phyloP scores from a whole-genome alignment of 345 rosid species.

The Chamaenerion angustifolium region DNA sequence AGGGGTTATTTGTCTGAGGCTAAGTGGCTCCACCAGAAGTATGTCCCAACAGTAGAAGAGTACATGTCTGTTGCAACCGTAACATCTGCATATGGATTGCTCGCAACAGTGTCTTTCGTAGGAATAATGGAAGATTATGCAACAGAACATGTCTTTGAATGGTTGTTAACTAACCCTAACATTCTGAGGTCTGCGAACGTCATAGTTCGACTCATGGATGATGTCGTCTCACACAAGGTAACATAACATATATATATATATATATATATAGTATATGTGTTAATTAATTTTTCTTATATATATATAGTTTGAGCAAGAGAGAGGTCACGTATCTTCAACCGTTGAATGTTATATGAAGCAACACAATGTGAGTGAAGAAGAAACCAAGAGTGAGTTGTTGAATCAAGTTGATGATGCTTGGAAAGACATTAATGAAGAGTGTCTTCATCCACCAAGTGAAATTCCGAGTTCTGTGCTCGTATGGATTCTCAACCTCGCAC shows the following conservation, averaged over 20 bases:
- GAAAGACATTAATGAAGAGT: slow-evolving; percentile 25
- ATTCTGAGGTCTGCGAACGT: slow-evolving; percentile 4
- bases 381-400: slow-evolving; percentile 5
- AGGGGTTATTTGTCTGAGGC: slow-evolving; percentile 1
- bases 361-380: slow-evolving; percentile 8
- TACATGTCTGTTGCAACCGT: slow-evolving; percentile 3
- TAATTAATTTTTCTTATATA: neutral
- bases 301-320: slow-evolving; percentile 7
- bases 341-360: slow-evolving; percentile 27
- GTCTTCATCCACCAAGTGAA: slow-evolving; percentile 4
- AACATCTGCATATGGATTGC: neutral
- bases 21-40: slow-evolving; percentile 1
- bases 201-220: slow-evolving; percentile 14
- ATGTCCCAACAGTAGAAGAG: slow-evolving; percentile 11
- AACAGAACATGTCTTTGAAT: slow-evolving; percentile 11
- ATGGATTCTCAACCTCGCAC: slow-evolving; percentile 10
- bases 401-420: slow-evolving; percentile 12
- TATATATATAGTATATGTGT: neutral
- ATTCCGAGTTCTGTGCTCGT: slow-evolving; percentile 5
- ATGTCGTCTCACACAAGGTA: slow-evolving; percentile 13
- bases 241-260: neutral
- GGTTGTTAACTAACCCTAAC: slow-evolving; percentile 7
- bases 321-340: slow-evolving; percentile 13
- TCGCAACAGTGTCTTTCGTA: neutral
- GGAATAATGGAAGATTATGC: slow-evolving; percentile 10